Conservation (phyloP, 768 basidiomycete genomes). For the Tubosaeta sp. region DNA sequence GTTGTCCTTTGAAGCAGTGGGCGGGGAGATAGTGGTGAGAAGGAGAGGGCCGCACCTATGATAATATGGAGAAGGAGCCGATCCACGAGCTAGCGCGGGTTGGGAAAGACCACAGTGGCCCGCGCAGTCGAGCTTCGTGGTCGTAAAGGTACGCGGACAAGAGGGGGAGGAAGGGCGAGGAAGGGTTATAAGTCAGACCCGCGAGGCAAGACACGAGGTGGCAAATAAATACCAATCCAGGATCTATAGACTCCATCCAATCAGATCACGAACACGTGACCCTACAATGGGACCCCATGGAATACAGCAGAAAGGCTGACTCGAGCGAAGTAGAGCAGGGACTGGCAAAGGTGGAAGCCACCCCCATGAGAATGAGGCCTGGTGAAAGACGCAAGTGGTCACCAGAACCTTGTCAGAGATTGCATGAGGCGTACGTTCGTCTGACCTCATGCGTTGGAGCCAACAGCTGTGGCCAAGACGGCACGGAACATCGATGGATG, state of each 20-base stretch:
- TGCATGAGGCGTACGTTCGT: conserved; percentile 7
- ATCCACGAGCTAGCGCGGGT: conserved; percentile 14
- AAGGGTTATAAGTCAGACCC: conserved; percentile 17
- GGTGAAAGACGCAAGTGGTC: neutral
- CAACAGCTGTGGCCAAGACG: neutral
- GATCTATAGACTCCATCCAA: conserved; percentile 20
- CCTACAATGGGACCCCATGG: neutral
- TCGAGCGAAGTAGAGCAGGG: neutral
- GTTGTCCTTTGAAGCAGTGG: neutral
- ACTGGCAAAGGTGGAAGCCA: neutral
- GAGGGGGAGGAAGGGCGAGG: neutral
- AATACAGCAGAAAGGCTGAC: neutral
- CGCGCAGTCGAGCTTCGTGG: conserved; percentile 21
- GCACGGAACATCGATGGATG: neutral
- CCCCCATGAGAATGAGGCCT: neutral
- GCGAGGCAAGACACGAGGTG: conserved; percentile 29
- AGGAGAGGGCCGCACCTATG: conserved; percentile 6
- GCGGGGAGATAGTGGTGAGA: neutral
- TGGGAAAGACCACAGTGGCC: conserved; percentile 4
- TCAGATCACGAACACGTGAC: conserved; percentile 21
- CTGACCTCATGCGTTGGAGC: conserved; percentile 1
- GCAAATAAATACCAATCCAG: conserved; percentile 8
- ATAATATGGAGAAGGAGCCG: conserved; percentile 6
- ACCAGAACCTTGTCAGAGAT: neutral
- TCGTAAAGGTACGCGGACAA: conserved; percentile 16